Evolutionary conservation across 306 rosid species (phyloP).

Genomic region (Citrullus amarus): DNA sequence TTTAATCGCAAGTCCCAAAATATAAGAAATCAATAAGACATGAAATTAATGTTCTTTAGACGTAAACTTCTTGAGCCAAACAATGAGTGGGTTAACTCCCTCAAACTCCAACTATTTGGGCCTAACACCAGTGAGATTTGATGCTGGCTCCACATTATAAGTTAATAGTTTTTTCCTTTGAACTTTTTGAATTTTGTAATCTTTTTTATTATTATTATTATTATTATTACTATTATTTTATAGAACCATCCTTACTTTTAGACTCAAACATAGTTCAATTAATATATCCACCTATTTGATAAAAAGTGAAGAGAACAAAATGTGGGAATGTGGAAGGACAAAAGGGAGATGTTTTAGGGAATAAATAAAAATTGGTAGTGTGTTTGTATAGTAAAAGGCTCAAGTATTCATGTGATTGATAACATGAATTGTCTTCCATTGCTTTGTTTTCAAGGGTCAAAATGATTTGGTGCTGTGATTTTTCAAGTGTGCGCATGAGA

Average conservation of each 20-base stretch:
- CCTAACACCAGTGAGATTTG: too few species aligned
- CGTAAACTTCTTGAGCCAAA: too few species aligned
- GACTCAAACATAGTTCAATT: neutral
- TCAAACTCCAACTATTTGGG: too few species aligned
- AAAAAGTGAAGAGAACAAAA: neutral
- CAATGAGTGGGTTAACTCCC: too few species aligned
- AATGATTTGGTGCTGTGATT: neutral
- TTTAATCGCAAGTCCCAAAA: too few species aligned
- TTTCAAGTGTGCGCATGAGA: slow-evolving; percentile 6
- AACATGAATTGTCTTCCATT: neutral
- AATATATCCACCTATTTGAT: neutral
- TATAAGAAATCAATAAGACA: too few species aligned
- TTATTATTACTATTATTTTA: too few species aligned
- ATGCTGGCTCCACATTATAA: too few species aligned
- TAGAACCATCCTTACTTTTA: neutral
- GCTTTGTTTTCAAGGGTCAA: neutral
- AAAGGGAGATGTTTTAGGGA: neutral
- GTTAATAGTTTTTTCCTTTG: too few species aligned
- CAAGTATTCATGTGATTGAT: neutral
- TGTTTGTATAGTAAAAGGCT: neutral
- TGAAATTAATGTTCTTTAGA: too few species aligned
- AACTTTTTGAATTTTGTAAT: too few species aligned
- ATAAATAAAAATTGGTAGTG: neutral
- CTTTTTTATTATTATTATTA: too few species aligned
- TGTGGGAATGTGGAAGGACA: neutral